phyloP scores from a whole-genome alignment of 2,329 filamentous ascomycete species.

The Sarocladium brachiariae region DNA sequence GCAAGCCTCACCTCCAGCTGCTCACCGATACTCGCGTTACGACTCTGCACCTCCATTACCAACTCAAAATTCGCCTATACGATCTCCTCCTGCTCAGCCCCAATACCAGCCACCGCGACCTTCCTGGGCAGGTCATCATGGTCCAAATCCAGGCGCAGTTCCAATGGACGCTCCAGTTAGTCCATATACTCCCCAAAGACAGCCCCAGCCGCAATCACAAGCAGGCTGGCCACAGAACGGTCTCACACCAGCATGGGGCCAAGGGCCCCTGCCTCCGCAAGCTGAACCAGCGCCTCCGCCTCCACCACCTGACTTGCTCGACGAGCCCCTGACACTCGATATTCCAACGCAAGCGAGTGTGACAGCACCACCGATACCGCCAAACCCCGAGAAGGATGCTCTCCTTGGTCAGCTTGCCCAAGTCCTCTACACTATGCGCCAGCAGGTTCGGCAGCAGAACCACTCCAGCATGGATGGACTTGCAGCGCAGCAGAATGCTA shows the following conservation, averaged over 20 bases:
- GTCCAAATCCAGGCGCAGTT: not conserved
- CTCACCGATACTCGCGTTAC: constrained; percentile 32
- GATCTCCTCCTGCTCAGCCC: not conserved
- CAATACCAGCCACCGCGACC: not conserved
- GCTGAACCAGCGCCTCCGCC: constrained; percentile 17
- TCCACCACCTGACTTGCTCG: constrained; percentile 45
- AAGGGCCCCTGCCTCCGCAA: constrained; percentile 14
- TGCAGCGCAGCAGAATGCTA: constrained; percentile 69
- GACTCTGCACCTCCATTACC: constrained; percentile 41
- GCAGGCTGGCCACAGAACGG: constrained; percentile 8
- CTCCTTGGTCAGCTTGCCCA: constrained; percentile 70
- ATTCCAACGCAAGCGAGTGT: constrained; percentile 42
- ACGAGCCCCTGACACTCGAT: constrained; percentile 47
- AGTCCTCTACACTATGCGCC: constrained; percentile 61
- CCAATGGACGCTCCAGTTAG: not conserved
- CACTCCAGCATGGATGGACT: constrained; percentile 68
- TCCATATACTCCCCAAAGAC: not conserved
- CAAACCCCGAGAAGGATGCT: constrained; percentile 91
- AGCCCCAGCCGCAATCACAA: constrained; percentile 15
- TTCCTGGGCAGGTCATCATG: not conserved
- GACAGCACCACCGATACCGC: constrained; percentile 78
- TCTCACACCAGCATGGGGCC: constrained; percentile 9
- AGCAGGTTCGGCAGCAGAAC: constrained; percentile 64
- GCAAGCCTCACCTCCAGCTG: constrained; percentile 13
- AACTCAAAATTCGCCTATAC: constrained; percentile 22